A percentile compares a stretch with the other conserved stretches of the same genome.
These are phyloP conservation scores for Linnemannia elongata DNA, from an alignment of 192 early-diverging fungal genomes.

Conservation along the genomic window DNA sequence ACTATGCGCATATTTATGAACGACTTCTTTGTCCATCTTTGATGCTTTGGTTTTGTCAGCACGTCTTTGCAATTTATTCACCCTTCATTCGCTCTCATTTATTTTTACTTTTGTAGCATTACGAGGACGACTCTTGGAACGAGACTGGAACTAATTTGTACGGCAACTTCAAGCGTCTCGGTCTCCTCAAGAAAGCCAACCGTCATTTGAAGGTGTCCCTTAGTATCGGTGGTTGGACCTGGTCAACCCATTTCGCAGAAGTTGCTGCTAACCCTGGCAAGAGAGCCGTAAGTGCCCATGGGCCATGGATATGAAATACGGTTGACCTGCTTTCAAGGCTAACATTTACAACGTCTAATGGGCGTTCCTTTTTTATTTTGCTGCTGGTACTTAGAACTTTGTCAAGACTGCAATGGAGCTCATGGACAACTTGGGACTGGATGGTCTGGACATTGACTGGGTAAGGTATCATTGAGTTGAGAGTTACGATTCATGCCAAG, in stretches of 20 bases:
- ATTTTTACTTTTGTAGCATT: conserved; percentile 45
- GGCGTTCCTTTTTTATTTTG: not conserved
- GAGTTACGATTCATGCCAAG: not conserved
- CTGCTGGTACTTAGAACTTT: conserved; percentile 60
- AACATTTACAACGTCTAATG: not conserved
- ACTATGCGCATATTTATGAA: not conserved
- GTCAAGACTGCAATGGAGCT: conserved; percentile 62
- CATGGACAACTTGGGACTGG: conserved; percentile 63
- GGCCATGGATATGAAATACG: too few species aligned
- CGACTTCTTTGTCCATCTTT: not conserved
- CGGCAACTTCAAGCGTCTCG: conserved; percentile 75
- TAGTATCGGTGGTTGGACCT: conserved; percentile 86
- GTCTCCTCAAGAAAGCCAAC: conserved; percentile 76
- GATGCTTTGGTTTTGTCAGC: conserved; percentile 1
- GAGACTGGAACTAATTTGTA: conserved; percentile 64
- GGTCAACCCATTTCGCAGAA: conserved; percentile 77
- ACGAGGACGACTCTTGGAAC: conserved; percentile 68
- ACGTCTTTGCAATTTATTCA: not conserved
- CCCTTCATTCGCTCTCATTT: not conserved
- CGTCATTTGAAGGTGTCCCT: conserved; percentile 78
- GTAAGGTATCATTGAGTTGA: not conserved
- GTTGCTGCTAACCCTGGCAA: conserved; percentile 66
- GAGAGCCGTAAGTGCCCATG: conserved; percentile 49
- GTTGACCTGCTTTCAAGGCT: too few species aligned
- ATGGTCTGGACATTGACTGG: conserved; percentile 68